Base-by-base conservation (phyloP, 345 rosid species). In the Mercurialis annua region DNA sequence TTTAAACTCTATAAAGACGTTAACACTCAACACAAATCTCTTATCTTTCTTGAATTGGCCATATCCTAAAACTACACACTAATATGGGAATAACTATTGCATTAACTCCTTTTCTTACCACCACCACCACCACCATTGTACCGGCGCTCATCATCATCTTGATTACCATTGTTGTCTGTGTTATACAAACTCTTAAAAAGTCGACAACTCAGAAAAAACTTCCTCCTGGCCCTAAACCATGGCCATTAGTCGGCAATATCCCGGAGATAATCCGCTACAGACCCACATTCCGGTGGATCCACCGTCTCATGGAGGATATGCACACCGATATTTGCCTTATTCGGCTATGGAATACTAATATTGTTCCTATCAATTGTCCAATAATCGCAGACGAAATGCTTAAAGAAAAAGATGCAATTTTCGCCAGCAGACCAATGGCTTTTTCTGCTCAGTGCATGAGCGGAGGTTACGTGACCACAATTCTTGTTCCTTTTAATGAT, bases 401-500 rank as follows among this genome's bases (percentile, higher is more conserved):
- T 6, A 44, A 44, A 3, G 17, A 2, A 44, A 44, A 44, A 2
- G 40, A 34, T 34, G 40, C 40, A 3, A 9, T 34, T 34, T 34
- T 34, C 9, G 40, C 40, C 4, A 47, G 20, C 20, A 73, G 89
- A 69, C 82, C 86, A 0, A 0, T 38, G 3, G 46, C 62, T 1
- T 34, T 30, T 18, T 61, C 64, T 9, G 40, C 69, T 3, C 9
- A 51, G 20, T 53, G 38, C 18, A 31, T 67, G 1, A 77, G 74
- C 26, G 52, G 67, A 15, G 71, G 80, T 0, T 66, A 55, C 69
- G 29, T 58, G 18, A 62, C 83, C 0, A 58, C 70, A 23, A 55
- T 57, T 1, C 2, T 17, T 10, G 82, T 81, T 43, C 10, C 86
- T 20, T 57, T 36, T 0, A 84, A 81, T 3, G 80, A 80, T 1